Evolutionary conservation across 306 rosid genomes (phyloP).

Genomic region (Castanea crenata): DNA sequence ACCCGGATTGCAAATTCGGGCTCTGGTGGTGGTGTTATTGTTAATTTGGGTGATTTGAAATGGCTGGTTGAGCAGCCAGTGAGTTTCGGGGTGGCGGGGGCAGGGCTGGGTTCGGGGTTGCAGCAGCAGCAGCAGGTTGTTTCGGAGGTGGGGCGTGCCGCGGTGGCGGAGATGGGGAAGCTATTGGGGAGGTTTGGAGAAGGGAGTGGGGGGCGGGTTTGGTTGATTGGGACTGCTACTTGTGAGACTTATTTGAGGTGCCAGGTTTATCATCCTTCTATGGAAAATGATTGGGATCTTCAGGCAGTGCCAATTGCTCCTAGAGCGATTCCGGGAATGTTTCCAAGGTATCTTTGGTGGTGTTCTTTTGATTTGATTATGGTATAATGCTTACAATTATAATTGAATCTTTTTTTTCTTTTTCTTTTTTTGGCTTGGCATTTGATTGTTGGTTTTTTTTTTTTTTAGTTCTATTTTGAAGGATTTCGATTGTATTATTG

Average conservation of each 20-base stretch:
- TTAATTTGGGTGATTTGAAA: conserved; percentile 89
- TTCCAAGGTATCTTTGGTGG: conserved; percentile 56
- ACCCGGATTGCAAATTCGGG: conserved; percentile 34
- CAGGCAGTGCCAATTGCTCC: conserved; percentile 85
- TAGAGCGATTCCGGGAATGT: conserved; percentile 65
- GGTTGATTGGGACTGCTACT: conserved; percentile 94
- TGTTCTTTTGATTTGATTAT: not conserved
- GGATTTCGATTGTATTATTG: not conserved
- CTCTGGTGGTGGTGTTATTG: conserved; percentile 41
- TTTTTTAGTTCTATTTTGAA: not conserved
- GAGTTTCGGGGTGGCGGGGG: conserved; percentile 35
- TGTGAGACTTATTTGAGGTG: conserved; percentile 98
- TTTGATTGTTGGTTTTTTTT: not conserved
- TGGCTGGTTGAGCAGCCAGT: conserved; percentile 88
- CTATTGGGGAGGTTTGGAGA: conserved; percentile 61
- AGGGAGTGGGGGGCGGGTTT: conserved; percentile 48
- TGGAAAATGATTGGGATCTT: conserved; percentile 98
- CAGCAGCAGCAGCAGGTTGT: conserved; percentile 52
- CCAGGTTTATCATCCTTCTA: conserved; percentile 97
- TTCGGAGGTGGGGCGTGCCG: conserved; percentile 71
- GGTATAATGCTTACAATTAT: not conserved
- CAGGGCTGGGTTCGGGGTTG: conserved; percentile 36
- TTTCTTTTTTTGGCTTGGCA: not conserved
- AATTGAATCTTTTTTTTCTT: not conserved
- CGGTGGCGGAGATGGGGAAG: conserved; percentile 75